phyloP scores from a whole-genome alignment of 2,329 filamentous ascomycete genomes.

The Ophiostoma ips region DNA sequence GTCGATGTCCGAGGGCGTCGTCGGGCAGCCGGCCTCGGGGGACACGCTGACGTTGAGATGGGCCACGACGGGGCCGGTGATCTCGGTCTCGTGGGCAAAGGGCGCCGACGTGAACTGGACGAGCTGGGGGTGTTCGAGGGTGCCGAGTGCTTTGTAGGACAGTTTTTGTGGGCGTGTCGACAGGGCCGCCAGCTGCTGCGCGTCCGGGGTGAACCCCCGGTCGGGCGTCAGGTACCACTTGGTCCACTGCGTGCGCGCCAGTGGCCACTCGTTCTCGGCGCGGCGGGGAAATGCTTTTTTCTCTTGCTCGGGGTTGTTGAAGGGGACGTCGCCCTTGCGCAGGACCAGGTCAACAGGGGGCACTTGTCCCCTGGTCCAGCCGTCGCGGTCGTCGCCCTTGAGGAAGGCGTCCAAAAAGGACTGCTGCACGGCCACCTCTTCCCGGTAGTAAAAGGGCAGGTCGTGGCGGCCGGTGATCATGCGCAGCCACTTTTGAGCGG shows the following conservation, averaged over 20 bases:
- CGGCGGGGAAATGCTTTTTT: slow-evolving; percentile 39
- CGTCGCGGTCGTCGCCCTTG: slow-evolving; percentile 47
- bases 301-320: slow-evolving; percentile 49
- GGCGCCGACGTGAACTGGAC: slow-evolving; percentile 43
- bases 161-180: slow-evolving; percentile 14
- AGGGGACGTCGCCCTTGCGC: slow-evolving; percentile 52
- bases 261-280: slow-evolving; percentile 51
- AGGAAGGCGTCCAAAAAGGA: slow-evolving; percentile 60
- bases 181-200: slow-evolving; percentile 15
- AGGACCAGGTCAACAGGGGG: slow-evolving; percentile 47
- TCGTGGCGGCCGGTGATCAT: slow-evolving; percentile 59
- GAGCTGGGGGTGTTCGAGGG: slow-evolving; percentile 29
- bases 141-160: not conserved
- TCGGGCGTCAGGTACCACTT: slow-evolving; percentile 43
- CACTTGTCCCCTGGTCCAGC: slow-evolving; percentile 47
- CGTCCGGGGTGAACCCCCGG: slow-evolving; percentile 20
- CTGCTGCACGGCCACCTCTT: slow-evolving; percentile 53
- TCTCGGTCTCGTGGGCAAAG: slow-evolving; percentile 50
- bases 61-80: slow-evolving; percentile 53
- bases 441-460: slow-evolving; percentile 56
- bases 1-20: slow-evolving; percentile 39
- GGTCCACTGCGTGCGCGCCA: slow-evolving; percentile 49
- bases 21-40: not conserved
- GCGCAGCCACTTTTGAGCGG: slow-evolving; percentile 52
- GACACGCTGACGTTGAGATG: slow-evolving; percentile 39